phyloP scores from a whole-genome alignment of 192 early-diverging fungal genomes.

The Entrophospora sp. region DNA sequence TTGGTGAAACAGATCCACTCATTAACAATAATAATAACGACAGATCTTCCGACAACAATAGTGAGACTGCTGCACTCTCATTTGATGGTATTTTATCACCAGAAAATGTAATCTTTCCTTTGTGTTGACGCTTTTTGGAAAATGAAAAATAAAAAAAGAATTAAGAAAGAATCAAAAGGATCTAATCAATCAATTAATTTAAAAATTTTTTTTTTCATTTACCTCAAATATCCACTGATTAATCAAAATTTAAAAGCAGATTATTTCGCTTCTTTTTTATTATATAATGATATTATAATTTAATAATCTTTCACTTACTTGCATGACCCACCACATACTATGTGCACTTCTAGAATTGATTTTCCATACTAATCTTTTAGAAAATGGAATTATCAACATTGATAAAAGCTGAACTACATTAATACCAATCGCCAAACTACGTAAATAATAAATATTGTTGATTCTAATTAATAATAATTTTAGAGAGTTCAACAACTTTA shows the following conservation, averaged over 20 bases:
- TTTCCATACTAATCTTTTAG: slow-evolving; percentile 37
- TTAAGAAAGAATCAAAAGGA: too few species aligned
- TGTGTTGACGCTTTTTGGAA: slow-evolving; percentile 19
- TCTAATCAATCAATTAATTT: too few species aligned
- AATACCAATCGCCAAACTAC: slow-evolving; percentile 33
- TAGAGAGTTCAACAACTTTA: not conserved
- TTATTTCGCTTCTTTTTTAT: too few species aligned
- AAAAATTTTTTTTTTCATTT: too few species aligned
- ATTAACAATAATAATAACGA: too few species aligned
- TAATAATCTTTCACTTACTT: slow-evolving; percentile 32
- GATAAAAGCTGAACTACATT: slow-evolving; percentile 43
- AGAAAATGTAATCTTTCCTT: slow-evolving; percentile 46
- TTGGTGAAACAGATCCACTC: too few species aligned
- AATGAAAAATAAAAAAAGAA: slow-evolving; percentile 11
- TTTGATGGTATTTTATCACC: slow-evolving; percentile 38
- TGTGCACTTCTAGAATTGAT: slow-evolving; percentile 42
- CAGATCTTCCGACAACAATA: too few species aligned
- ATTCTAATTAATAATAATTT: not conserved
- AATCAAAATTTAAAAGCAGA: not conserved
- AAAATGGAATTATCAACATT: slow-evolving; percentile 37
- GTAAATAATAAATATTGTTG: not conserved
- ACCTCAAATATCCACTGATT: slow-evolving; percentile 24
- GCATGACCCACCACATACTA: slow-evolving; percentile 47
- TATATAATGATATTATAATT: too few species aligned
- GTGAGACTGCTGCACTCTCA: slow-evolving; percentile 47